phyloP scores from a whole-genome alignment of 2,329 filamentous ascomycete species.

The Epichloe aotearoae region DNA sequence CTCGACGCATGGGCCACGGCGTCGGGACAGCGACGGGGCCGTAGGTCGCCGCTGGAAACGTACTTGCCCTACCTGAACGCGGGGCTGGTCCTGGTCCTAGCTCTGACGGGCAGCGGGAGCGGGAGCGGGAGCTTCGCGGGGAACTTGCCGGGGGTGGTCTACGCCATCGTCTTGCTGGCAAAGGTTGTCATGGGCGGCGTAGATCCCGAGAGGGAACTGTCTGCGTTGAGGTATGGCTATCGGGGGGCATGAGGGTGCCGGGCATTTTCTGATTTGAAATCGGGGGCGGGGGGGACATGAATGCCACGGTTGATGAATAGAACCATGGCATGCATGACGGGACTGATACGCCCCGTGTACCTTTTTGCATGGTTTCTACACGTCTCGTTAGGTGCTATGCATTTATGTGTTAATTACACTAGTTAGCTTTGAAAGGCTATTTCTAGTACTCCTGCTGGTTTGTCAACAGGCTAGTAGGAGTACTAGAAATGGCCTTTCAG shows the following conservation, averaged over 20 bases:
- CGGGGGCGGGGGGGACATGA: neutral
- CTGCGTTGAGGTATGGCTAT: conserved; percentile 48
- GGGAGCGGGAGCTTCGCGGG: conserved; percentile 20
- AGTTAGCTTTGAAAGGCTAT: too few relatives aligned
- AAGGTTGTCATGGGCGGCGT: conserved; percentile 55
- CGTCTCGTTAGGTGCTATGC: neutral
- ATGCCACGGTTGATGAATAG: too few relatives aligned
- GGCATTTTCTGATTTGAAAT: too few relatives aligned
- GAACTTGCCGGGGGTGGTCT: conserved; percentile 43
- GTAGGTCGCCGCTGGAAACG: conserved; percentile 33
- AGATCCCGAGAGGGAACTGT: conserved; percentile 53
- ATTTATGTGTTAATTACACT: too few relatives aligned
- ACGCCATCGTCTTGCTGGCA: conserved; percentile 44
- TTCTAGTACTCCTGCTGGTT: too few relatives aligned
- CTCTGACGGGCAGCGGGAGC: conserved; percentile 20
- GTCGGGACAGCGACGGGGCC: too few relatives aligned
- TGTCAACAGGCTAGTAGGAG: too few relatives aligned
- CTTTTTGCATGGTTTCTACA: neutral
- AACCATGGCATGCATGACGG: too few relatives aligned
- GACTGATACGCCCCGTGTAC: too few relatives aligned
- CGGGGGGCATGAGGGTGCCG: conserved; percentile 43
- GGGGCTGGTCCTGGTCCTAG: conserved; percentile 39
- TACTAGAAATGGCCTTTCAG: too few relatives aligned
- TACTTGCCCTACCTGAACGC: conserved; percentile 50
- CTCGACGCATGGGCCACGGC: conserved; percentile 31